A percentile compares a stretch with the other conserved stretches of the same genome.
Conservation (phyloP, 257 asterid species). For the Solanum gandarillasii region DNA sequence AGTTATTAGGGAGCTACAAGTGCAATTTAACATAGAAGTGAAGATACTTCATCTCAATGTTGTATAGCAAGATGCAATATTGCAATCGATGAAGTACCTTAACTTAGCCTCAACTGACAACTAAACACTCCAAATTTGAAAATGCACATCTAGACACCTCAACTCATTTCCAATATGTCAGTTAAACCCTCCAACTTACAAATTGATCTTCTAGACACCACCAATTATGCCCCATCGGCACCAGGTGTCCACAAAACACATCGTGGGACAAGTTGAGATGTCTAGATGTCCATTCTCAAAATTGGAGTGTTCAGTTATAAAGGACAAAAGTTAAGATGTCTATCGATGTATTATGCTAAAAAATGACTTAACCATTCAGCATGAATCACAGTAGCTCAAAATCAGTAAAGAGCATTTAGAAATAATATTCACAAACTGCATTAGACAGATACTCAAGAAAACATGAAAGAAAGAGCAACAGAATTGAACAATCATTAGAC, state of each 20-base stretch:
- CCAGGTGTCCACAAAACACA: fast-evolving
- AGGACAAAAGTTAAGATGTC: neutral
- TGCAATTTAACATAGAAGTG: too few species aligned
- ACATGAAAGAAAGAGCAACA: neutral
- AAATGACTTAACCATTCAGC: neutral
- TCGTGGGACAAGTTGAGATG: neutral
- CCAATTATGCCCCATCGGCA: neutral
- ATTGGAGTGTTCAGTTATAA: neutral
- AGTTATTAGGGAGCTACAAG: too few species aligned
- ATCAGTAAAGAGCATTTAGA: neutral
- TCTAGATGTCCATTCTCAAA: neutral
- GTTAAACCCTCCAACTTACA: neutral
- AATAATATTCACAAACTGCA: neutral
- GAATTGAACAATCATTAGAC: neutral
- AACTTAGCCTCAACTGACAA: neutral
- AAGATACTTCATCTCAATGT: neutral
- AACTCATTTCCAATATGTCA: neutral
- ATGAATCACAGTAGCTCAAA: neutral
- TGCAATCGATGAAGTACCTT: neutral
- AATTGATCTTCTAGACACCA: neutral
- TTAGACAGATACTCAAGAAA: neutral
- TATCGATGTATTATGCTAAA: neutral
- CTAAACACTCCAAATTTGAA: neutral
- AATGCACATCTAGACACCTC: neutral
- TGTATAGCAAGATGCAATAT: neutral